Base-by-base conservation (phyloP, 352 stramenopile genomes). In the Pythium sukuiense region DNA sequence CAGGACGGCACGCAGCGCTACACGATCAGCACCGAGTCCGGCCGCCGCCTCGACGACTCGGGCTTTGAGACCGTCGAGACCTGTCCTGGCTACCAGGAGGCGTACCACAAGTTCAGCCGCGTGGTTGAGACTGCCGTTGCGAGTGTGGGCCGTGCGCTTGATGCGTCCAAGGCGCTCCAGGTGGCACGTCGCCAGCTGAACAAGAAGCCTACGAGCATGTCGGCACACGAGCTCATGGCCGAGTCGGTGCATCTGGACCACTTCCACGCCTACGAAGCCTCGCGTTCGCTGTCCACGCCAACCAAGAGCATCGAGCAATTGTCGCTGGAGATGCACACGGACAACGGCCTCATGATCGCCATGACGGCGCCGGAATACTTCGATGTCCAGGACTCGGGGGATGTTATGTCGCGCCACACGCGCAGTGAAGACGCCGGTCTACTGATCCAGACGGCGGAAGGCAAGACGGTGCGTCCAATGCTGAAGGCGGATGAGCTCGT, bases 161-260 rank as follows among this genome's bases (percentile, higher is more conserved):
- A 92, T 53, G 79, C 78, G 3, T 89, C 76, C 5, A 65, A 81
- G 65, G 69, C 69, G 37, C 77, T 92, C n/a, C 49, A 81, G 50
- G 69, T 90, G 48, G 45, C 70, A 49, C 62, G 68, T 29, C 61
- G 59, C 29, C 57, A 63, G 41, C 57, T 69, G 1, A 30, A 63
- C 20, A 61, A 57, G 30, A 55, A 41, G 59, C 9, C 29, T 20
- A 54, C 53, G 43, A n/a, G 30, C 14, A 83, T 92, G 72, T 77
- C 79, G 12, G 81, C 80, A 5, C 73, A 80, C 52, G 76, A 81
- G 56, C 59, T 93, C 2, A 59, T 93, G 55, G 73, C 85, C 26
- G 80, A 90, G 37, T 89, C 83, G 26, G 74, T 90, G 61, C 83
- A 92, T 60, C 69, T 93, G 59, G 83, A 93, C 63, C 85, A 93